Conservation (phyloP, 2,329 filamentous ascomycete species). For the Tolypocladium amazonense region DNA sequence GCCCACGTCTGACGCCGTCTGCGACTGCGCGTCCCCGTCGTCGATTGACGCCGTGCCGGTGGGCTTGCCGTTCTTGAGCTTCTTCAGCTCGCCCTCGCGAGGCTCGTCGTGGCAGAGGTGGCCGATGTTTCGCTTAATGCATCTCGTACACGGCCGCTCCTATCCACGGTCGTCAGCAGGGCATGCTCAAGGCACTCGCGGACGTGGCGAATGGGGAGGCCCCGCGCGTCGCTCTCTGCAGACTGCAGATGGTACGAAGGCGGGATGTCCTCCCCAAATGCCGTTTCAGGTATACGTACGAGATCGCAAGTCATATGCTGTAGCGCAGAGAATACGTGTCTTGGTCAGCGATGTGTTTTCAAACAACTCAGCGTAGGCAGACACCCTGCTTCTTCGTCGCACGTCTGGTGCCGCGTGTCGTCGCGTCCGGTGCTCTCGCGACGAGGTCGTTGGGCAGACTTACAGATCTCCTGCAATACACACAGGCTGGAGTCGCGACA, state of each 20-base stretch:
- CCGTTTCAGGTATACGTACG: constrained; percentile 43
- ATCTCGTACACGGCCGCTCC: constrained; percentile 94
- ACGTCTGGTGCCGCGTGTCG: not conserved
- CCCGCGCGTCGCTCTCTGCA: not conserved
- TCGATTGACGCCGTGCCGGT: constrained; percentile 40
- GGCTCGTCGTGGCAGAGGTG: constrained; percentile 98
- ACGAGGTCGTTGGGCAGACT: constrained; percentile 33
- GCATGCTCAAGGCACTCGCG: not conserved
- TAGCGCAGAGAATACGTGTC: constrained; percentile 10
- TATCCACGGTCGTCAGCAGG: constrained; percentile 24
- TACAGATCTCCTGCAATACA: constrained; percentile 85
- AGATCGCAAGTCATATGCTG: constrained; percentile 91
- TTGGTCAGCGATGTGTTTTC: constrained; percentile 3
- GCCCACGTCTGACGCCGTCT: constrained; percentile 30
- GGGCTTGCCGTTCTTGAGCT: constrained; percentile 49
- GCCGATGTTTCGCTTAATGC: constrained; percentile 97
- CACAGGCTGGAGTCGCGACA: constrained; percentile 49
- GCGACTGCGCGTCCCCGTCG: constrained; percentile 45
- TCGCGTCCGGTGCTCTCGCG: constrained; percentile 1
- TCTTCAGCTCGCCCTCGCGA: constrained; percentile 72
- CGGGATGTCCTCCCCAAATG: constrained; percentile 2
- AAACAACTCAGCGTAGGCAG: not conserved
- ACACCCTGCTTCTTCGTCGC: not conserved
- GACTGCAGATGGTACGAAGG: constrained; percentile 1
- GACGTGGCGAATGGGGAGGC: constrained; percentile 1